Conservation (phyloP, 805 yeast genomes). For the Metschnikowia bowlesiae region DNA sequence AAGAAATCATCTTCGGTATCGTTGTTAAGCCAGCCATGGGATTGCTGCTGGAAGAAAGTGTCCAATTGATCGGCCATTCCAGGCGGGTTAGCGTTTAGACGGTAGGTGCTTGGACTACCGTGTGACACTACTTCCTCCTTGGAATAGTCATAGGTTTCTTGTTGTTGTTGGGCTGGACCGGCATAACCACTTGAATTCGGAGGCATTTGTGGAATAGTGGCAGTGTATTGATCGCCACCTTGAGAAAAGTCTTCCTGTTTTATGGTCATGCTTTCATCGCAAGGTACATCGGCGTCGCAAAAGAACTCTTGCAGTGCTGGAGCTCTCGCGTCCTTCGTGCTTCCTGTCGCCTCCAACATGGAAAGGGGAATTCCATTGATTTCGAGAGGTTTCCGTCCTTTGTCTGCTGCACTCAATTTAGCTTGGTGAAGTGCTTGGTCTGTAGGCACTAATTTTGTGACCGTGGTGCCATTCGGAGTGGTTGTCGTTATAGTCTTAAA, state of each 20-base stretch:
- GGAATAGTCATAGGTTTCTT: slow-evolving; percentile 1
- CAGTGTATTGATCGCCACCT: not conserved
- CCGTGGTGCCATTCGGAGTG: slow-evolving; percentile 88
- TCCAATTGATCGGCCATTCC: slow-evolving; percentile 40
- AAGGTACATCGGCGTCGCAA: not conserved
- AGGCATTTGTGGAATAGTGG: not conserved
- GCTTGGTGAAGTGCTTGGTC: slow-evolving; percentile 68
- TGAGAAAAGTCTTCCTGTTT: not conserved
- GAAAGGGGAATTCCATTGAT: slow-evolving; percentile 67
- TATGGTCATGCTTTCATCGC: not conserved
- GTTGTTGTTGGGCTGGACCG: not conserved
- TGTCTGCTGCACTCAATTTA: slow-evolving; percentile 49
- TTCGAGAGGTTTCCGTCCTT: slow-evolving; percentile 52
- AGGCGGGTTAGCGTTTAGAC: not conserved
- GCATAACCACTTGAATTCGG: not conserved
- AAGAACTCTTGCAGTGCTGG: not conserved
- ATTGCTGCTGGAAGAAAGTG: slow-evolving; percentile 72
- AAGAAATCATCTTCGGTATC: slow-evolving; percentile 74
- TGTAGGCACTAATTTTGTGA: slow-evolving; percentile 85
- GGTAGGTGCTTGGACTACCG: slow-evolving; percentile 7
- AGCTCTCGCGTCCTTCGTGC: slow-evolving; percentile 30
- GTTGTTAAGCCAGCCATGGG: slow-evolving; percentile 80
- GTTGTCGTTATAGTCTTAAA: slow-evolving; percentile 81
- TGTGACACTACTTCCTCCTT: slow-evolving; percentile 7
- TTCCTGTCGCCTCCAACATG: slow-evolving; percentile 78